Percentiles rank a stretch among this genome's conserved stretches.
Evolutionary conservation across 2,329 filamentous ascomycete species (phyloP).

Genomic region (Botrytis deweyae): DNA sequence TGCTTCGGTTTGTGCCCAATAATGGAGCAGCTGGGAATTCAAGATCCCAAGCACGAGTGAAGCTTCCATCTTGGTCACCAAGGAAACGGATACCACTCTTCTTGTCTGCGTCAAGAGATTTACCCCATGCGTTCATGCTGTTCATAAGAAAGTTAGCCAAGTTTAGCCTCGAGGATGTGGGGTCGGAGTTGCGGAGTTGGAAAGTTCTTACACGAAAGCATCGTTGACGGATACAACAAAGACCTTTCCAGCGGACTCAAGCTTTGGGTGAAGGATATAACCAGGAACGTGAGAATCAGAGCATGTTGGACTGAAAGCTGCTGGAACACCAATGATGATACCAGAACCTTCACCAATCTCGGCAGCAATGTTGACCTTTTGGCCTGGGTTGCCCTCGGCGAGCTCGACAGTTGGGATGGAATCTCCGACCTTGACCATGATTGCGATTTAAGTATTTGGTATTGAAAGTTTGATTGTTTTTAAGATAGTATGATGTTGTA

Average conservation of each 20-base stretch:
- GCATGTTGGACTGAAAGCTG: conserved; percentile 70
- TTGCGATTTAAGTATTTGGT: conserved; percentile 23
- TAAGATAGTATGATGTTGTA: background rate
- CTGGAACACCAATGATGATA: conserved; percentile 81
- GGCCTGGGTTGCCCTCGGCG: conserved; percentile 79
- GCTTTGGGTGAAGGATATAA: conserved; percentile 75
- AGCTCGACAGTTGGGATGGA: conserved; percentile 73
- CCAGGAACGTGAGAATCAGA: conserved; percentile 75
- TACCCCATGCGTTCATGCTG: conserved; percentile 88
- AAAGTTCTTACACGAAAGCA: conserved; percentile 75
- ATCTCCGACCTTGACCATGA: conserved; percentile 69
- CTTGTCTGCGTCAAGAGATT: conserved; percentile 70
- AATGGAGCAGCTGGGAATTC: conserved; percentile 75
- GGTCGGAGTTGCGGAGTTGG: background rate
- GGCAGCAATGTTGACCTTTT: conserved; percentile 78
- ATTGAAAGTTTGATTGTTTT: background rate
- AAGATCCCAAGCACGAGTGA: conserved; percentile 81
- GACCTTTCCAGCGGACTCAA: conserved; percentile 77
- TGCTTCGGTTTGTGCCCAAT: conserved; percentile 79
- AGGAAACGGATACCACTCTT: conserved; percentile 83
- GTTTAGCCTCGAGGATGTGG: background rate
- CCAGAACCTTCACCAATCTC: conserved; percentile 72
- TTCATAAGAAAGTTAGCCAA: background rate
- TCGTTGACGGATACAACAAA: conserved; percentile 94
- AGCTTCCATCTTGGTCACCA: conserved; percentile 73